Evolutionary conservation across 2,329 filamentous ascomycete species (phyloP).

Genomic region (Hortaea werneckii): DNA sequence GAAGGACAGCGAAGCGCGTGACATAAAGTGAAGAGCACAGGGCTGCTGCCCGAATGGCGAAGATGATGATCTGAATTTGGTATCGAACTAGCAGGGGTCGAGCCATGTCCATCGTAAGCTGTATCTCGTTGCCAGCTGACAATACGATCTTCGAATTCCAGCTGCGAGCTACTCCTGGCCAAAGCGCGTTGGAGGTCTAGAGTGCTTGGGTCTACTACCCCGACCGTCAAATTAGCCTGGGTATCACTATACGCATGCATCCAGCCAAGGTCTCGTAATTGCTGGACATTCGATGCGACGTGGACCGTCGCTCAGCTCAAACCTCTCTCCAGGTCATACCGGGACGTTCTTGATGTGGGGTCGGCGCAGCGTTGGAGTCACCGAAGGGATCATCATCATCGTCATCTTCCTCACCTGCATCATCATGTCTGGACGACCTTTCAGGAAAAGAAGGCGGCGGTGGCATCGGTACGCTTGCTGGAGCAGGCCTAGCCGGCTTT

Average conservation of each 20-base stretch:
- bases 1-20: neutral
- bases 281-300: too few relatives aligned
- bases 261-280: slow-evolving; percentile 3
- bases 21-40: neutral
- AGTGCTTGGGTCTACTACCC: neutral
- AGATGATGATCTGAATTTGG: neutral
- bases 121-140: slow-evolving; percentile 1
- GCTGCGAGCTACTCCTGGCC: neutral
- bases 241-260: too few relatives aligned
- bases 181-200: neutral
- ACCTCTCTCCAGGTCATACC: slow-evolving; percentile 27
- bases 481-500: slow-evolving; percentile 39
- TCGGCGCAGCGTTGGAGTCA: slow-evolving; percentile 63
- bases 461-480: slow-evolving; percentile 28
- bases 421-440: slow-evolving; percentile 22
- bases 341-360: slow-evolving; percentile 35
- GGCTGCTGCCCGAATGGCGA: neutral
- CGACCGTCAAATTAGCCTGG: too few relatives aligned
- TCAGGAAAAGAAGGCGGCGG: slow-evolving; percentile 14
- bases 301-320: neutral
- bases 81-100: neutral
- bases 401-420: slow-evolving; percentile 53
- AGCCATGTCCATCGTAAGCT: neutral
- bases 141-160: slow-evolving; percentile 1
- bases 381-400: slow-evolving; percentile 83